These are phyloP conservation scores for Trichoderma sp. DNA, from an alignment of 2,329 filamentous ascomycete genomes.

Conservation along the genomic window DNA sequence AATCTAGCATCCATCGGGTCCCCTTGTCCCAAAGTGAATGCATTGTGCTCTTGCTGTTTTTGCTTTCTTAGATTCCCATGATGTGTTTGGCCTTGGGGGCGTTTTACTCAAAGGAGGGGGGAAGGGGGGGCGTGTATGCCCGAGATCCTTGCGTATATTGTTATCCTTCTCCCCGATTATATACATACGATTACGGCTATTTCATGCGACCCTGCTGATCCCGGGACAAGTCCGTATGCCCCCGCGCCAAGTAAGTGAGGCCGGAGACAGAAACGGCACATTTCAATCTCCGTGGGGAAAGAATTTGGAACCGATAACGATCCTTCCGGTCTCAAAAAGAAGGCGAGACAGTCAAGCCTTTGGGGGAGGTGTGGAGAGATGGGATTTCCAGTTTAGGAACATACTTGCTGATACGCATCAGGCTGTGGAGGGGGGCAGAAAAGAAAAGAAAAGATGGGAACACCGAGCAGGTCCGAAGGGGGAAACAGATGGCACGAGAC, in stretches of 20 bases:
- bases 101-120: not conserved
- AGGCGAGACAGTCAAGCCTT: not conserved
- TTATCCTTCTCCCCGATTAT: not conserved
- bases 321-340: constrained; percentile 16
- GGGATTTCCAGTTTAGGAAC: not conserved
- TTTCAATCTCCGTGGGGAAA: not conserved
- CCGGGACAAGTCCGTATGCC: not conserved
- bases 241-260: not conserved
- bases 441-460: not conserved
- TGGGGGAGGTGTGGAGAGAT: not conserved
- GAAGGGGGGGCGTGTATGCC: not conserved
- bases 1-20: constrained; percentile 18
- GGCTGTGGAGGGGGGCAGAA: not conserved
- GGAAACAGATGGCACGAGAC: not conserved
- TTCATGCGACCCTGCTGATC: constrained; percentile 15
- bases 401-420: not conserved
- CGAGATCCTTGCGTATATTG: not conserved
- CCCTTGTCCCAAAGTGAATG: not conserved
- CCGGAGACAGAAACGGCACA: not conserved
- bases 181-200: not conserved
- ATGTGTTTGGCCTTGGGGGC: not conserved
- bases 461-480: not conserved
- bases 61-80: not conserved
- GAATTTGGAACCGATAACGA: not conserved
- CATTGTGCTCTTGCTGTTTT: not conserved